Percentiles rank a stretch among this genome's conserved stretches.
Conservation (phyloP, 768 basidiomycete species). For the Podaxis sp. region DNA sequence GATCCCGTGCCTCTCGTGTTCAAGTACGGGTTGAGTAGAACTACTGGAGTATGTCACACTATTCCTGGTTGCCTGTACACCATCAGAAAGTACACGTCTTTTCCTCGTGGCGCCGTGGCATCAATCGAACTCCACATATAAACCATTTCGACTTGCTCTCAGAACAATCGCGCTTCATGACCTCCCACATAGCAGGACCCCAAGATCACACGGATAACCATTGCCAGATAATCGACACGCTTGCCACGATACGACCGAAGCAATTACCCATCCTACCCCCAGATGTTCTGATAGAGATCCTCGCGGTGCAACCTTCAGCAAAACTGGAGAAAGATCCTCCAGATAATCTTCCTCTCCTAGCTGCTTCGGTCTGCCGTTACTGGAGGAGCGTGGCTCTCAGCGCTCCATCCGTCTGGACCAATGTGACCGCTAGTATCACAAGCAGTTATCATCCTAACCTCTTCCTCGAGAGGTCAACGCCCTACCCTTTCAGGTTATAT, state of each 20-base stretch:
- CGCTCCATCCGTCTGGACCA: neutral
- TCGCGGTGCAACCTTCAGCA: neutral
- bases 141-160: neutral
- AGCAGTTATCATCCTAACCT: neutral
- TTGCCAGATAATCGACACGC: neutral
- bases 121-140: neutral
- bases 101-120: neutral
- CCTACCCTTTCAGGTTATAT: neutral
- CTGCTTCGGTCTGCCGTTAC: constrained; percentile 2
- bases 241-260: neutral
- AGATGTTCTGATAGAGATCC: neutral
- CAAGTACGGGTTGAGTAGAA: neutral
- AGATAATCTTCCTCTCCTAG: neutral
- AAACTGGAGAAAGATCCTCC: neutral
- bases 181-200: neutral
- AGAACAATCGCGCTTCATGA: neutral
- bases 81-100: neutral
- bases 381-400: neutral
- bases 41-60: neutral
- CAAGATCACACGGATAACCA: neutral
- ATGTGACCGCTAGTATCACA: neutral
- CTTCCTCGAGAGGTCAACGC: neutral
- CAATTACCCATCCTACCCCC: neutral
- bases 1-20: too few species aligned
- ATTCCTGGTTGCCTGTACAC: neutral